Evolutionary conservation across 2,329 filamentous ascomycete species (phyloP).

Genomic region (Ceratocystis variospora): DNA sequence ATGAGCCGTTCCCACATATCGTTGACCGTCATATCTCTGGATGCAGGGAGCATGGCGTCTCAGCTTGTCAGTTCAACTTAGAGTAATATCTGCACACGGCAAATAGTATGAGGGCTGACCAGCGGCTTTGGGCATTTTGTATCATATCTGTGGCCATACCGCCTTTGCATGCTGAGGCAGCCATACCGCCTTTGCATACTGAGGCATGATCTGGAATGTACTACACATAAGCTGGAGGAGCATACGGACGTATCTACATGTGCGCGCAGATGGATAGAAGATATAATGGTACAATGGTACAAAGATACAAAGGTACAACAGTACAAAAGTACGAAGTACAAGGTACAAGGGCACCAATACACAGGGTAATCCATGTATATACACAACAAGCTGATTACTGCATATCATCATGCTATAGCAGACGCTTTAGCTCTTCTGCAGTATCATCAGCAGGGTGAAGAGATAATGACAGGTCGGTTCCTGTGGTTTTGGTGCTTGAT

Average conservation of each 20-base stretch:
- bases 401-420: too few relatives aligned
- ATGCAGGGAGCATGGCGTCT: too few relatives aligned
- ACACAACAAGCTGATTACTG: too few relatives aligned
- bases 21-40: not conserved
- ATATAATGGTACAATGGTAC: not conserved
- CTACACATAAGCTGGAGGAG: not conserved
- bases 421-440: not conserved
- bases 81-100: not conserved
- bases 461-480: too few relatives aligned
- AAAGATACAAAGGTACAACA: not conserved
- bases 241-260: not conserved
- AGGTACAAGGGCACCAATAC: not conserved
- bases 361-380: too few relatives aligned
- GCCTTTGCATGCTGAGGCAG: not conserved
- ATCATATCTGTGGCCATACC: not conserved
- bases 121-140: not conserved
- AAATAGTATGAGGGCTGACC: not conserved
- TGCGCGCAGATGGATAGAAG: not conserved
- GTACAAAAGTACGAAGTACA: not conserved
- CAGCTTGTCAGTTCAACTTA: too few relatives aligned
- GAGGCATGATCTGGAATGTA: not conserved
- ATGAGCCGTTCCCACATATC: too few relatives aligned
- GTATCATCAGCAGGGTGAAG: not conserved
- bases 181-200: not conserved
- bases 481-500: too few relatives aligned